A percentile compares a stretch with the other conserved stretches of the same genome.
These are phyloP conservation scores for Barnettozyma wickerhamii DNA, from an alignment of 805 yeast species.

Conservation along the genomic window DNA sequence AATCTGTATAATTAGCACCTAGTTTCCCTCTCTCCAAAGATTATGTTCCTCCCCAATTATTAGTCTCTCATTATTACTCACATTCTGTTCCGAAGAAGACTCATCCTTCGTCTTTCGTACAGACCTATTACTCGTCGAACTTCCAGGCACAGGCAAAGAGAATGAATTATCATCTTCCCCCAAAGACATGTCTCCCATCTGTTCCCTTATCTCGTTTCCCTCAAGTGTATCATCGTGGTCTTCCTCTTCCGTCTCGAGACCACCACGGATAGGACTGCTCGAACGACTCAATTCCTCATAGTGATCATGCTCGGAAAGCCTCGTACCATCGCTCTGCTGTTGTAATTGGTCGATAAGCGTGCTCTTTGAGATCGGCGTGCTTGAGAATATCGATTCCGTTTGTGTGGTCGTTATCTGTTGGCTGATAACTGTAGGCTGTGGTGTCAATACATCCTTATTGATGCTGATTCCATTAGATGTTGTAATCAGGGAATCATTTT, in stretches of 20 bases:
- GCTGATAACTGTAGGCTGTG: conserved; percentile 13
- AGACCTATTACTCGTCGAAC: conserved; percentile 11
- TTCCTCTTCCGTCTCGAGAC: not conserved
- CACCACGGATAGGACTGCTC: no score
- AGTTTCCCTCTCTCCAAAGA: not conserved
- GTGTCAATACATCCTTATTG: conserved; percentile 8
- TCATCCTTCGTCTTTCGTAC: conserved; percentile 5
- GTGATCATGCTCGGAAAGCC: no score
- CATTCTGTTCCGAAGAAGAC: not conserved
- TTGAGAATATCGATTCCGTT: conserved; percentile 13
- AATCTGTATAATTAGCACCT: no score
- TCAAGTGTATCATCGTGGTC: not conserved
- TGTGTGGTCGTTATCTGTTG: conserved; percentile 13
- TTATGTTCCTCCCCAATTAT: conserved; percentile 2
- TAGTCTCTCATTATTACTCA: not conserved
- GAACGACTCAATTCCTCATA: no score
- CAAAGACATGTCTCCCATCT: not conserved
- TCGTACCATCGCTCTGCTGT: not conserved
- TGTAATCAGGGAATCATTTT: conserved; percentile 3
- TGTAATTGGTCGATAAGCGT: conserved; percentile 5
- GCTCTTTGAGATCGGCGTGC: conserved; percentile 18
- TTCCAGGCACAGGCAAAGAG: conserved; percentile 41
- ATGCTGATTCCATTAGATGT: conserved; percentile 12
- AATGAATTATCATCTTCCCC: conserved; percentile 43
- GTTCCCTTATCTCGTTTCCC: not conserved